Conservation (phyloP, 2,329 filamentous ascomycete species). For the Shiraia bambusicola region DNA sequence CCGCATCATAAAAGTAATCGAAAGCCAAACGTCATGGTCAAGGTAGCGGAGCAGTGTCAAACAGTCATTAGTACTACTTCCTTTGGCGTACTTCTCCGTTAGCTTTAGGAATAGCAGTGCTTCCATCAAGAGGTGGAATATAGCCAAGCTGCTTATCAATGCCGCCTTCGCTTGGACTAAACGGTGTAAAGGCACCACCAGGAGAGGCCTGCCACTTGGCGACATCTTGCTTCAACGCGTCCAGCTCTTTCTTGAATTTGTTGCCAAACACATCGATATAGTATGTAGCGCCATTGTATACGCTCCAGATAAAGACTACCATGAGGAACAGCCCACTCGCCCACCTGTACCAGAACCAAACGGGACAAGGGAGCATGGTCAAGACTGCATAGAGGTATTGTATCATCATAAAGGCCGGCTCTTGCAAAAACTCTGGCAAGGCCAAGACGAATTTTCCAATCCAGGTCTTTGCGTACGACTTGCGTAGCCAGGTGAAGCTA, state of each 20-base stretch:
- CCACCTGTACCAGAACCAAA: constrained; percentile 92
- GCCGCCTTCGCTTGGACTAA: constrained; percentile 25
- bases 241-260: constrained; percentile 93
- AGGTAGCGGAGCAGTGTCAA: not conserved
- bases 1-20: not conserved
- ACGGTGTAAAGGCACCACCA: constrained; percentile 25
- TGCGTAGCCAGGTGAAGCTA: constrained; percentile 94
- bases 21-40: not conserved
- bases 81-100: constrained; percentile 23
- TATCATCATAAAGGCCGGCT: constrained; percentile 91
- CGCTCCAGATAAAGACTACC: constrained; percentile 86
- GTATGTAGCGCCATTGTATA: constrained; percentile 95
- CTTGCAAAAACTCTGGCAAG: constrained; percentile 74
- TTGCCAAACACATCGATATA: constrained; percentile 99
- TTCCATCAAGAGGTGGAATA: constrained; percentile 36
- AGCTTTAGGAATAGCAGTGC: constrained; percentile 21
- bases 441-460: constrained; percentile 82
- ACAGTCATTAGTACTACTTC: constrained; percentile 10
- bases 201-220: constrained; percentile 72
- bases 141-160: constrained; percentile 28
- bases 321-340: constrained; percentile 76
- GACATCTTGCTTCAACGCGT: constrained; percentile 84
- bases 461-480: constrained; percentile 85
- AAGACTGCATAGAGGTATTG: constrained; percentile 88
- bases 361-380: constrained; percentile 89